Evolutionary conservation across 2,329 filamentous ascomycete species (phyloP), one percentile per base, ranked within the genome.

Genomic region (Fusarium fracticaudum): DNA sequence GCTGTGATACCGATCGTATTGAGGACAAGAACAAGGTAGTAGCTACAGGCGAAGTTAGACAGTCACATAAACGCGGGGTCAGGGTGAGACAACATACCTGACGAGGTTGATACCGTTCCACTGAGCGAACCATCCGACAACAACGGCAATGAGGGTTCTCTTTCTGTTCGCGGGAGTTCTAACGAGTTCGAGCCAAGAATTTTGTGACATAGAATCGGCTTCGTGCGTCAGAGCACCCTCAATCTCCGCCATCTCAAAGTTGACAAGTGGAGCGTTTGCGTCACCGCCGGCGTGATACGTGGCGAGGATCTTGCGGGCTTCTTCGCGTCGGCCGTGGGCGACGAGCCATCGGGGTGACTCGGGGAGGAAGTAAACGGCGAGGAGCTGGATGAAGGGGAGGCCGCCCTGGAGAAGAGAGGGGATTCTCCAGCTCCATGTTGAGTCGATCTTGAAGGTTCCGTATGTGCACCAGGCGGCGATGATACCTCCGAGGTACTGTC

Each of bases 211-310:
- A 47, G 67, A 61, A 77, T 76, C 75, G 15, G 79, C 74, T 80
- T 80, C 53, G 73, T 78, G 61, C 24, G 81, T 77, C 50, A 85
- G 45, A 41, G 81, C 78, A 31, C 80, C 69, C 26, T 81, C 72
- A 73, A 86, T 86, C 61, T 86, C 84, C 17, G 80, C 80, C 77
- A 85, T 80, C 66, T 86, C 81, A 11, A 85, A 79, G 1, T 76
- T 68, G 0, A 86, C 85, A 5, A 87, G 80, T 2, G 83, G 81
- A 18, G 85, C 81, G 20, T 79, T 67, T 0, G 76, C 67, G 50
- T 86, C 82, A 4, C 84, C 84, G 24, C 85, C 85, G 2, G 84
- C 81, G 45, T 86, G 85, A 47, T 84, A 85, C 8, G 79, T 80
- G 8, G 76, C 79, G 5, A 86, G 78, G 14, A 86, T 81, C 18